A percentile compares a stretch with the other conserved stretches of the same genome.
Conservation (phyloP, 352 stramenopile genomes). For the Globisporangium radiosum region DNA sequence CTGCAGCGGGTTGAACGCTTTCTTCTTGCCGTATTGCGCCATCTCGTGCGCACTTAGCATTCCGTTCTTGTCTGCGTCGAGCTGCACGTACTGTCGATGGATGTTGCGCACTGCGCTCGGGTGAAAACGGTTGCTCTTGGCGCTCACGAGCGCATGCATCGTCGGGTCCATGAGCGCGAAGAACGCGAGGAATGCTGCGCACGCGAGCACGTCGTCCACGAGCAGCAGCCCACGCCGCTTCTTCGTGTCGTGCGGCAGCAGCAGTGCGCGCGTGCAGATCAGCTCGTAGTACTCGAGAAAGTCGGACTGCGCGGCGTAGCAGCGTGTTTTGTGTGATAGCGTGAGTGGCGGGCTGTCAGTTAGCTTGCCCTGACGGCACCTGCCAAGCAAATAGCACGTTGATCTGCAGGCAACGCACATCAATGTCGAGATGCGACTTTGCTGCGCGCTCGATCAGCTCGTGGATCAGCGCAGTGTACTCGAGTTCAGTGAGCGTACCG, state of each 20-base stretch:
- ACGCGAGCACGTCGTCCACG: slow-evolving; percentile 31
- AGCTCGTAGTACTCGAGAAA: slow-evolving; percentile 55
- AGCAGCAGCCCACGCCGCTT: slow-evolving; percentile 19
- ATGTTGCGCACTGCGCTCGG: slow-evolving; percentile 28
- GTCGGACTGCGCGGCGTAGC: slow-evolving; percentile 13
- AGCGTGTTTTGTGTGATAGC: not conserved
- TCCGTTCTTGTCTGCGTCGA: slow-evolving; percentile 58
- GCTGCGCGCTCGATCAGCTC: slow-evolving; percentile 18
- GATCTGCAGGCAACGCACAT: slow-evolving; percentile 5
- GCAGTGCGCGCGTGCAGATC: slow-evolving; percentile 45
- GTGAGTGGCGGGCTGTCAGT: not conserved
- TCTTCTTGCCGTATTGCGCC: slow-evolving; percentile 54
- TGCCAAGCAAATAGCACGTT: too few relatives aligned
- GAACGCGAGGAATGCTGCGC: slow-evolving; percentile 31
- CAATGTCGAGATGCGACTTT: slow-evolving; percentile 17
- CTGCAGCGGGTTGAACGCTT: slow-evolving; percentile 47
- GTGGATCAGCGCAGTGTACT: slow-evolving; percentile 21
- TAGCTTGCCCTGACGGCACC: not conserved
- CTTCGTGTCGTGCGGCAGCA: slow-evolving; percentile 41
- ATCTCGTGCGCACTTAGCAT: slow-evolving; percentile 45
- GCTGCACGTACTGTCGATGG: slow-evolving; percentile 52
- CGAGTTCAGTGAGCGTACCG: slow-evolving; percentile 21
- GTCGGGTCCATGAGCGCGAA: slow-evolving; percentile 29
- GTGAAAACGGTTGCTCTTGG: slow-evolving; percentile 25
- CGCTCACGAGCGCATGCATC: slow-evolving; percentile 24